phyloP scores from a whole-genome alignment of 495 filamentous ascomycete genomes.

The Trichoderma gamsii region DNA sequence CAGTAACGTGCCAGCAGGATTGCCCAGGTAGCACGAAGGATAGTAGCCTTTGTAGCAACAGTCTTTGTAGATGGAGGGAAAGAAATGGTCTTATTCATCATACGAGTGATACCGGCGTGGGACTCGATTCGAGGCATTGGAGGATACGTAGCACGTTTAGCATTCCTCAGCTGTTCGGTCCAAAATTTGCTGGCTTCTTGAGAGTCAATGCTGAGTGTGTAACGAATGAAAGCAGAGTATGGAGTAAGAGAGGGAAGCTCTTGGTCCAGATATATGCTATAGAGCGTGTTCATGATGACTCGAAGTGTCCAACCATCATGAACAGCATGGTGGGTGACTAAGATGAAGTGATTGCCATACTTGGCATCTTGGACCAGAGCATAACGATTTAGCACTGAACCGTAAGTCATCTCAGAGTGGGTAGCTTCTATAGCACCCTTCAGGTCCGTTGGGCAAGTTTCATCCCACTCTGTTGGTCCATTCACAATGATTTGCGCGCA shows the following conservation, averaged over 20 bases:
- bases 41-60: slow-evolving; percentile 33
- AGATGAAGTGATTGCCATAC: slow-evolving; percentile 37
- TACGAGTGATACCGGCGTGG: neutral
- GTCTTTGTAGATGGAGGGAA: slow-evolving; percentile 6
- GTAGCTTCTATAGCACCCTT: neutral
- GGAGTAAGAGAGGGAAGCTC: neutral
- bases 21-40: slow-evolving; percentile 33
- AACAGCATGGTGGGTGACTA: slow-evolving; percentile 30
- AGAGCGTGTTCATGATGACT: slow-evolving; percentile 16
- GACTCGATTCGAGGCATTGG: slow-evolving; percentile 3
- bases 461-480: neutral
- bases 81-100: slow-evolving; percentile 13
- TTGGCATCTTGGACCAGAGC: slow-evolving; percentile 20
- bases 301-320: slow-evolving; percentile 9
- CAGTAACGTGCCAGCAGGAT: slow-evolving; percentile 28
- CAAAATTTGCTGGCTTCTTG: neutral
- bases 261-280: neutral
- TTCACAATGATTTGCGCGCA: neutral
- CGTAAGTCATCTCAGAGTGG: slow-evolving; percentile 11
- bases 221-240: slow-evolving; percentile 6
- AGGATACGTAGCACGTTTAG: neutral
- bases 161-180: neutral
- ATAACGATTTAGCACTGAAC: slow-evolving; percentile 23
- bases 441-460: neutral
- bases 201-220: neutral